These are phyloP conservation scores for Neurospora sp. DNA, from an alignment of 495 filamentous ascomycete genomes.

Conservation along the genomic window DNA sequence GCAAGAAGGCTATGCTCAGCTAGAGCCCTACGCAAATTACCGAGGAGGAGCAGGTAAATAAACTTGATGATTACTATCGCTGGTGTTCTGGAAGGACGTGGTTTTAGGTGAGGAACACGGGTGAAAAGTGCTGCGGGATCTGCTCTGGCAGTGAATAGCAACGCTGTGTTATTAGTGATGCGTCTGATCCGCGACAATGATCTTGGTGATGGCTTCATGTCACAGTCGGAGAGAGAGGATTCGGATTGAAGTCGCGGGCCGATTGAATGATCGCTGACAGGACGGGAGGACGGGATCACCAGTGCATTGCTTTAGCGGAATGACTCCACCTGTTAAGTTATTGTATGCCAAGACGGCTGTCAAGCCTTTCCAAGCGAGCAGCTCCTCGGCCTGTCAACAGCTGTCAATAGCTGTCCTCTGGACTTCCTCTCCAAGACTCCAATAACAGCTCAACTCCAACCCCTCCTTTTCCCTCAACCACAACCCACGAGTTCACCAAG, in stretches of 20 bases:
- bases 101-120: background rate
- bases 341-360: background rate
- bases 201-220: background rate
- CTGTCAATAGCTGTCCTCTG: background rate
- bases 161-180: background rate
- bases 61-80: background rate
- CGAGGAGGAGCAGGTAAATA: background rate
- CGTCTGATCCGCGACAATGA: background rate
- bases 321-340: background rate
- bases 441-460: background rate
- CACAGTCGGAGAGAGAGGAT: background rate
- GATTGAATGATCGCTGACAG: background rate
- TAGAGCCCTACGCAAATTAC: background rate
- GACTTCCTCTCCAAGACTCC: background rate
- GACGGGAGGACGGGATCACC: background rate
- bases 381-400: background rate
- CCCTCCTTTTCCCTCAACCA: background rate
- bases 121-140: background rate
- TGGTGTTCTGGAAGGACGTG: background rate
- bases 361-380: background rate
- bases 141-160: background rate
- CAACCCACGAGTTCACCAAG: background rate
- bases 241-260: background rate
- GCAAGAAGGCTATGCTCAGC: background rate
- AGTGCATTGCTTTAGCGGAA: background rate